Evolutionary conservation across 768 basidiomycete species (phyloP).

Genomic region (Pleurotus tuoliensis): DNA sequence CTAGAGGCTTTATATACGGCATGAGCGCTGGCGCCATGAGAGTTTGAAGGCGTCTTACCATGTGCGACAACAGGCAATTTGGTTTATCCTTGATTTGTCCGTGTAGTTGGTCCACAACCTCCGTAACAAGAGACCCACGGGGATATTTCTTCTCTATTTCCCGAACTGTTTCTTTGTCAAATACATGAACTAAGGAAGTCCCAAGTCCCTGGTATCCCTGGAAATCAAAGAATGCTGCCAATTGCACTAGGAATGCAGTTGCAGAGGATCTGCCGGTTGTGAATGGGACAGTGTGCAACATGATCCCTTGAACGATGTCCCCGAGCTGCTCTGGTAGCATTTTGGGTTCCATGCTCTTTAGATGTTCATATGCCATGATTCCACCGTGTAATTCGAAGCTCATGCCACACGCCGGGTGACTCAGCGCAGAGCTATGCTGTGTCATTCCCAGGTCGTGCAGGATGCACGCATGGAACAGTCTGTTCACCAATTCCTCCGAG

Average conservation of each 20-base stretch:
- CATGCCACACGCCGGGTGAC: conserved; percentile 14
- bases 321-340: conserved; percentile 10
- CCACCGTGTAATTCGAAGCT: conserved; percentile 14
- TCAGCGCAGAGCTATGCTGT: not conserved
- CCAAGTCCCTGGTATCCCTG: conserved; percentile 11
- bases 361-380: conserved; percentile 14
- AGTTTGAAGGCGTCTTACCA: not conserved
- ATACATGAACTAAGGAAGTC: conserved; percentile 8
- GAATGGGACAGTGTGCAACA: conserved; percentile 16
- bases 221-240: conserved; percentile 14
- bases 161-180: conserved; percentile 13
- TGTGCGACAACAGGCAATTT: conserved; percentile 13
- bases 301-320: conserved; percentile 18
- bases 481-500: conserved; percentile 10
- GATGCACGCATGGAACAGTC: conserved; percentile 12
- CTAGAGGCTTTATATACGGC: not conserved
- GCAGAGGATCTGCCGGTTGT: conserved; percentile 14
- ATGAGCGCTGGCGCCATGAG: not conserved
- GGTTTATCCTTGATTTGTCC: conserved; percentile 12
- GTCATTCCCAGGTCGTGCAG: conserved; percentile 15
- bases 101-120: conserved; percentile 6
- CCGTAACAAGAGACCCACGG: conserved; percentile 8
- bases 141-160: conserved; percentile 18
- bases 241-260: conserved; percentile 10
- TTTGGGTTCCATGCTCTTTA: conserved; percentile 7